phyloP scores from a whole-genome alignment of 306 rosid genomes.

The Glycyrrhiza uralensis region DNA sequence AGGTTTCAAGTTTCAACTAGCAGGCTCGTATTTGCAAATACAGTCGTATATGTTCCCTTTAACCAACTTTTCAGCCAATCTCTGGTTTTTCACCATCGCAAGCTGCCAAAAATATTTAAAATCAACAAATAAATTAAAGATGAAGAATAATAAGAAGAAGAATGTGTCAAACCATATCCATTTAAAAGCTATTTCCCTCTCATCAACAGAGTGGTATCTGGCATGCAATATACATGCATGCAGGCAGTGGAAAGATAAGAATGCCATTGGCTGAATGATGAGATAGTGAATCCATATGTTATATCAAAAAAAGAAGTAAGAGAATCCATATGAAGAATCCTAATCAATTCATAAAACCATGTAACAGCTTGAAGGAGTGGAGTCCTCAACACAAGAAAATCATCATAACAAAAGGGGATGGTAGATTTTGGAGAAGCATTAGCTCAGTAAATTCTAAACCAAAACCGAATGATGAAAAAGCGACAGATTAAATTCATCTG shows the following conservation, averaged over 20 bases:
- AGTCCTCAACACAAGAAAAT: background rate
- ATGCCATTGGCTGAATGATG: background rate
- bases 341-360: background rate
- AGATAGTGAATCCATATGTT: background rate
- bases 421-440: background rate
- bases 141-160: background rate
- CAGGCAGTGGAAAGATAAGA: background rate
- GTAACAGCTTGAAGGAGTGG: background rate
- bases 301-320: no score
- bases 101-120: constrained; percentile 52
- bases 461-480: background rate
- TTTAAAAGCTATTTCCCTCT: background rate
- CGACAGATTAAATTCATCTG: background rate
- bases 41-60: constrained; percentile 82
- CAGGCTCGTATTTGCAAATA: constrained; percentile 85
- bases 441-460: background rate
- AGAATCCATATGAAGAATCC: background rate
- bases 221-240: no score
- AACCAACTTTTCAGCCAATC: constrained; percentile 89
- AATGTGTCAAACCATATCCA: background rate
- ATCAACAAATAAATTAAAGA: background rate
- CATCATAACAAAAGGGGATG: background rate
- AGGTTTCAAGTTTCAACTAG: constrained; percentile 33
- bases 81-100: constrained; percentile 98
- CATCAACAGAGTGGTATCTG: background rate